Conservation (phyloP, 306 rosid species). For the Vicia villosa region DNA sequence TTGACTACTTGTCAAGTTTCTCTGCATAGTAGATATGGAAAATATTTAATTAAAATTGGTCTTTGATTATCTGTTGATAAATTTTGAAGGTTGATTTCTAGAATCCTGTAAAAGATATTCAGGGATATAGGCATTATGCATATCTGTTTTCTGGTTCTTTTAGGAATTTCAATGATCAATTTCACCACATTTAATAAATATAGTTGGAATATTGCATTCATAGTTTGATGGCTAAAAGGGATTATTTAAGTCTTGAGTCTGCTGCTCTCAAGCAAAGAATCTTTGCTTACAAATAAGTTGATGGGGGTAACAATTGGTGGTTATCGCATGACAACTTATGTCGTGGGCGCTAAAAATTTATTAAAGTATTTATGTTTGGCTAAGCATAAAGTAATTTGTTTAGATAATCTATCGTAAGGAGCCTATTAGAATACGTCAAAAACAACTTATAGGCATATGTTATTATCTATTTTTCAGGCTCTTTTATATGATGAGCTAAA, state of each 20-base stretch:
- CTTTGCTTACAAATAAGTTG: constrained; percentile 13
- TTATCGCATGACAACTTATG: background rate
- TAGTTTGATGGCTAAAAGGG: constrained; percentile 26
- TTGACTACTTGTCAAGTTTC: background rate
- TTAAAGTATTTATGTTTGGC: background rate
- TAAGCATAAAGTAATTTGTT: background rate
- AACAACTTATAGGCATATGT: background rate
- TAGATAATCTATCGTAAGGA: background rate
- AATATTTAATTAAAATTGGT: background rate
- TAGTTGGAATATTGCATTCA: constrained; percentile 13
- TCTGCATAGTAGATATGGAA: constrained; percentile 20
- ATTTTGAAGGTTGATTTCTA: background rate
- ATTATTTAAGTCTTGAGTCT: constrained; percentile 11
- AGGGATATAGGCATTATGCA: background rate
- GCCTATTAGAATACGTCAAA: background rate
- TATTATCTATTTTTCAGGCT: background rate
- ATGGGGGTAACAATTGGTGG: background rate
- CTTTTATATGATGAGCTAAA: background rate
- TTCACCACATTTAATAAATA: constrained; percentile 6
- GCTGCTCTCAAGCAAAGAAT: constrained; percentile 19
- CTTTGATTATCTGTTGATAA: constrained; percentile 10
- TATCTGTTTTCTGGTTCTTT: background rate
- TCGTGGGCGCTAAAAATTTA: background rate
- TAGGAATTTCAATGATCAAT: background rate
- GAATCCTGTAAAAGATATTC: background rate